Conservation (phyloP, 1,139 yeast species). For the Taphrina deformans region DNA sequence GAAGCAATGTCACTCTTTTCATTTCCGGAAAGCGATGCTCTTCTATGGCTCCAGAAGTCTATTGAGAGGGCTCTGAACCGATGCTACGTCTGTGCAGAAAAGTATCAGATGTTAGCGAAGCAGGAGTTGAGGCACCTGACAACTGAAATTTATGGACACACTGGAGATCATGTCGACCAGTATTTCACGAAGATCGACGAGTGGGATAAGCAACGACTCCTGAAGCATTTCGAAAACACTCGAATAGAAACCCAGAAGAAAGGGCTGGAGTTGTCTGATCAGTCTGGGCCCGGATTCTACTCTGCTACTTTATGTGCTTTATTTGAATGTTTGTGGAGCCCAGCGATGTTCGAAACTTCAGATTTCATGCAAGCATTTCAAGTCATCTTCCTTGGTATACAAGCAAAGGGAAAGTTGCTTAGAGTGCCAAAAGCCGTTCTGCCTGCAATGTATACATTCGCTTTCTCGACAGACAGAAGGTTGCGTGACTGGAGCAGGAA, state of each 20-base stretch:
- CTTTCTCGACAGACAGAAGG: constrained; percentile 42
- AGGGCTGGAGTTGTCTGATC: constrained; percentile 35
- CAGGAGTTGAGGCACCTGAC: constrained; percentile 33
- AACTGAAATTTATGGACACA: constrained; percentile 33
- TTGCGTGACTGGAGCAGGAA: constrained; percentile 43
- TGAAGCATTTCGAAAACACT: constrained; percentile 34
- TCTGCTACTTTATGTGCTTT: constrained; percentile 35
- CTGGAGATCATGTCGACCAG: constrained; percentile 38
- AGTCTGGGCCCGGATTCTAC: constrained; percentile 38
- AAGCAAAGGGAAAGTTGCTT: constrained; percentile 40
- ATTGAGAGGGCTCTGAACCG: constrained; percentile 37
- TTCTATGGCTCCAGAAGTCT: constrained; percentile 39
- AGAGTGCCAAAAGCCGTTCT: constrained; percentile 41
- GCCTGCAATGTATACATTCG: constrained; percentile 44
- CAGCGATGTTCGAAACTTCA: constrained; percentile 37
- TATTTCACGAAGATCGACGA: constrained; percentile 38
- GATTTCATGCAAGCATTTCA: constrained; percentile 37
- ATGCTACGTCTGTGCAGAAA: constrained; percentile 40
- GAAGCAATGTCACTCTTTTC: constrained; percentile 25
- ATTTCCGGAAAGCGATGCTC: constrained; percentile 34
- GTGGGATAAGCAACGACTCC: constrained; percentile 41
- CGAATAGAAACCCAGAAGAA: constrained; percentile 34
- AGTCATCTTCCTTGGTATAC: constrained; percentile 42
- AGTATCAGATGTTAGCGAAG: constrained; percentile 38
- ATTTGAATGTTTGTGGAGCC: constrained; percentile 43